Evolutionary conservation across 2,329 filamentous ascomycete genomes (phyloP), one percentile per base, ranked within the genome.

Genomic region (Davidsoniella australis): DNA sequence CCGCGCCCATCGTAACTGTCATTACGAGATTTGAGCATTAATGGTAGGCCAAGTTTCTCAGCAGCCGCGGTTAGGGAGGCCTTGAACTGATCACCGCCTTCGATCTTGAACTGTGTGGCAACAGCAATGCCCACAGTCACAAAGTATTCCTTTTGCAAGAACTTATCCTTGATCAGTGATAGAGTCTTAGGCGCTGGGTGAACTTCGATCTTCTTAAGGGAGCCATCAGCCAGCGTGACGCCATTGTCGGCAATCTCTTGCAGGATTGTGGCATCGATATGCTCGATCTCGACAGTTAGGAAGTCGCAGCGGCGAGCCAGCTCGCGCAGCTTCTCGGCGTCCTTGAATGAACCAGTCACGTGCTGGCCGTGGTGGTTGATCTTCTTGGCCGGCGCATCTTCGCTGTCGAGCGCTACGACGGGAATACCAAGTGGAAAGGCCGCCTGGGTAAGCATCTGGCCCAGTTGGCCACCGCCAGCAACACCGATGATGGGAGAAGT

Each of bases 241-340:
- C 80, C 77, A 48, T 70, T 68, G 14, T 75, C 75, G 4, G 76
- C 77, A 51, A 95, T 78, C 60, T 93, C 84, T 64, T 94, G 85
- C 4, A 95, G 73, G 20, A 91, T 81, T 48, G 85, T 71, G n/a
- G 86, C 91, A 63, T 95, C 78, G 52, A 95, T 82, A 65, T 95
- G 89, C 69, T 96, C 89, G 55, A 94, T 95, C 65, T 96, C 89
- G 12, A 94, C 85, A 0, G 87, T 95, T 54, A 95, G 69, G 14
- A 94, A 76, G 61, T 94, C 85, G 57, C 80, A 86, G 33, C 71
- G 66, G 38, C 73, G 66, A 2, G 89, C 87, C n/a, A 96, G 71
- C 62, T 85, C 72, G 41, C 79, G 76, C 55, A 96, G 87, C 55
- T 84, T 81, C 33, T 76, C 75, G 0, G 80, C 69, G 56, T 94